These are phyloP conservation scores for Diutina pseudorugosa DNA, from an alignment of 1,139 yeast species.

Conservation along the genomic window DNA sequence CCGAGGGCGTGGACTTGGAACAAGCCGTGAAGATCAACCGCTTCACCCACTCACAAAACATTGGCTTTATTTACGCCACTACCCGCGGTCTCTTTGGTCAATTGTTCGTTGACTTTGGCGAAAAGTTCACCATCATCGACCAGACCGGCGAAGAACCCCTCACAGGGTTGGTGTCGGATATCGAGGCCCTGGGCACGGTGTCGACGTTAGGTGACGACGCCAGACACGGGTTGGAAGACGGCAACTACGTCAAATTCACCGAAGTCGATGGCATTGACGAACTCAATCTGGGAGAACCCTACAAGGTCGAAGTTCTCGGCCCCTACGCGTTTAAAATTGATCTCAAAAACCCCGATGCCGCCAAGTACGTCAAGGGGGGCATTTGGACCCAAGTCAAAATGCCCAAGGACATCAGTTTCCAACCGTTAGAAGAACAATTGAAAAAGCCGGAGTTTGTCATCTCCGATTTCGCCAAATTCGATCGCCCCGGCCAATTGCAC, in stretches of 20 bases:
- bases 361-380: slow-evolving; percentile 68
- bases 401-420: slow-evolving; percentile 53
- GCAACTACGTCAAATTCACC: slow-evolving; percentile 77
- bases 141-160: slow-evolving; percentile 88
- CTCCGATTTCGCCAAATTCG: slow-evolving; percentile 90
- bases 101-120: slow-evolving; percentile 85
- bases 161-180: slow-evolving; percentile 77
- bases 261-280: slow-evolving; percentile 67
- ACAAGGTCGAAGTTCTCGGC: slow-evolving; percentile 75
- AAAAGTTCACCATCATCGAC: slow-evolving; percentile 67
- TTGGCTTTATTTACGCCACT: slow-evolving; percentile 74
- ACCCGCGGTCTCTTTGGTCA: slow-evolving; percentile 82
- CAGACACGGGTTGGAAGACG: slow-evolving; percentile 90
- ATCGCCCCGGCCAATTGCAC: slow-evolving; percentile 82
- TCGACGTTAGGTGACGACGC: slow-evolving; percentile 75
- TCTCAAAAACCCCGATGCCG: not conserved
- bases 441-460: slow-evolving; percentile 64
- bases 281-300: slow-evolving; percentile 62
- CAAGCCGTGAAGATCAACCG: slow-evolving; percentile 67
- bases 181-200: slow-evolving; percentile 78
- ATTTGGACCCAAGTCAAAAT: slow-evolving; percentile 85
- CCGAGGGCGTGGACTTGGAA: slow-evolving; percentile 55
- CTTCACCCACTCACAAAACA: slow-evolving; percentile 59
- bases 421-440: slow-evolving; percentile 54
- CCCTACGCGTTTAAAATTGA: slow-evolving; percentile 78